Evolutionary conservation across 2,329 filamentous ascomycete genomes (phyloP).

Genomic region (Scedosporium minutisporum): DNA sequence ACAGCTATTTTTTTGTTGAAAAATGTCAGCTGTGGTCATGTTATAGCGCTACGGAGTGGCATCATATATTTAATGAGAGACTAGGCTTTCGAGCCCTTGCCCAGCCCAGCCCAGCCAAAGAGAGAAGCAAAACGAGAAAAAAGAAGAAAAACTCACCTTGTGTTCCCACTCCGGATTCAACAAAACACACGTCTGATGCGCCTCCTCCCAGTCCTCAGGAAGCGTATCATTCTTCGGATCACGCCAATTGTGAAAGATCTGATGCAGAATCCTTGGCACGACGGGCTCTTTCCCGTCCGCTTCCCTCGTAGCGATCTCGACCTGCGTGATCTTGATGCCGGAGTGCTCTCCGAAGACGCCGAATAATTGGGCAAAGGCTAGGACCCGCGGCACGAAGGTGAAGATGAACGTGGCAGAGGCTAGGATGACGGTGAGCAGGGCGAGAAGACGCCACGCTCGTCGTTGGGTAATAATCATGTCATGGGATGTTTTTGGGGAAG

Average conservation of each 20-base stretch:
- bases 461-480: too few species aligned
- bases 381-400: constrained; percentile 61
- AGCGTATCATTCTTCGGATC: constrained; percentile 52
- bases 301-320: not conserved
- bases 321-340: constrained; percentile 9
- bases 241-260: not conserved
- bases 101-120: too few species aligned
- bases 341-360: constrained; percentile 20
- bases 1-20: too few species aligned
- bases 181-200: constrained; percentile 57
- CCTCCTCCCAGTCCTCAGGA: constrained; percentile 53
- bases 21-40: too few species aligned
- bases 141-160: constrained; percentile 37
- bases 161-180: constrained; percentile 65
- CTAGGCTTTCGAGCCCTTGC: too few species aligned
- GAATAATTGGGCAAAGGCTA: constrained; percentile 45
- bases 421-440: constrained; percentile 45
- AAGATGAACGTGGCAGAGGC: constrained; percentile 56
- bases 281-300: not conserved
- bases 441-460: too few species aligned
- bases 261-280: too few species aligned
- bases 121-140: too few species aligned
- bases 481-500: too few species aligned
- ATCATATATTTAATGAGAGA: too few species aligned
- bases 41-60: too few species aligned